Percentiles rank a stretch among this genome's conserved stretches.
Conservation (phyloP, 257 asterid species). For the Voacanga thouarsii region DNA sequence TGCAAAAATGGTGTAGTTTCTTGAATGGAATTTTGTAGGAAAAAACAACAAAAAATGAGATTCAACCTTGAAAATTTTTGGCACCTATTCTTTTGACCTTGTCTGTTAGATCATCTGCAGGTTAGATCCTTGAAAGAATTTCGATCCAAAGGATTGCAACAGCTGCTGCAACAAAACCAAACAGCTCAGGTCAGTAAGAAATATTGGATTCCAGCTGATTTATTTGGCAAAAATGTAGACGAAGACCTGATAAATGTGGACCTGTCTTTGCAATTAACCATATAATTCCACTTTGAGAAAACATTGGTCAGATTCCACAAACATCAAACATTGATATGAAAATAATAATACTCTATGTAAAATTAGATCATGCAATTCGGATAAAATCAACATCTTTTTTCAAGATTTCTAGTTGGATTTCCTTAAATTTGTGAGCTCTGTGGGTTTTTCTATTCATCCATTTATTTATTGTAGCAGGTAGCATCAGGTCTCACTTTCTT, state of each 20-base stretch:
- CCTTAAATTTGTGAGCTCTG: neutral
- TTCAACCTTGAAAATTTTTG: neutral
- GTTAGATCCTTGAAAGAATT: neutral
- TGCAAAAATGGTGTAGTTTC: neutral
- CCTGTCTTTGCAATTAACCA: too few relatives aligned
- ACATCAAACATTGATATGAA: too few relatives aligned
- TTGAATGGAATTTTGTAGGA: neutral
- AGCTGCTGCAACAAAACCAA: neutral
- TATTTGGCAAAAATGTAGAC: neutral
- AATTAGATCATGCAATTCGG: neutral
- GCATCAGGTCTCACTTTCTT: too few relatives aligned
- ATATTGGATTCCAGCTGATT: too few relatives aligned
- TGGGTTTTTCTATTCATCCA: neutral
- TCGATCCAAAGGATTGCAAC: neutral
- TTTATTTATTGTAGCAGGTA: neutral
- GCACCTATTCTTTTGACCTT: neutral
- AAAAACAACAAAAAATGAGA: neutral
- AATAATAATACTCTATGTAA: too few relatives aligned
- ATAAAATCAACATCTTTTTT: neutral
- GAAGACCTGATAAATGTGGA: neutral
- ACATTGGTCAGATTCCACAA: too few relatives aligned
- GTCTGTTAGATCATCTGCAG: neutral
- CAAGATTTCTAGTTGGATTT: neutral
- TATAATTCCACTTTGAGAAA: too few relatives aligned
- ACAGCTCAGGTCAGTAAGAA: neutral